phyloP scores from a whole-genome alignment of 768 basidiomycete genomes.

The Leccinum barrowsii region DNA sequence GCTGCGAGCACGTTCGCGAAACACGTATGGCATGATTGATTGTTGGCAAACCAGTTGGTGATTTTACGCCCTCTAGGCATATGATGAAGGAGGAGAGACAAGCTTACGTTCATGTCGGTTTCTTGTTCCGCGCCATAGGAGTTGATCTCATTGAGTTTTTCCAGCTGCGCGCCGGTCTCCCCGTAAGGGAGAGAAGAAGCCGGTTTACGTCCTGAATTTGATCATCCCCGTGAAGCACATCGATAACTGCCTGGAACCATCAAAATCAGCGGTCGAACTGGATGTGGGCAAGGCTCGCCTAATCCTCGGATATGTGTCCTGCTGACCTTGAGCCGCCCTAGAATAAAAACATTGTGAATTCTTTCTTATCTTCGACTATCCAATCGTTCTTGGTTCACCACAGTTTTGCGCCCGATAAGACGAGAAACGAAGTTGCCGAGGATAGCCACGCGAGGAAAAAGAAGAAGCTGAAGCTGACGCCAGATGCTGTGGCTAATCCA shows the following conservation, averaged over 20 bases:
- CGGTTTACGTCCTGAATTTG: slow-evolving; percentile 82
- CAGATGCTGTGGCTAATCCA: slow-evolving; percentile 12
- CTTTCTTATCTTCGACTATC: slow-evolving; percentile 57
- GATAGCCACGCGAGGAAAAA: slow-evolving; percentile 47
- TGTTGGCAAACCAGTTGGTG: slow-evolving; percentile 4
- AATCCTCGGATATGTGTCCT: slow-evolving; percentile 8
- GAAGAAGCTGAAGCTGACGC: slow-evolving; percentile 43
- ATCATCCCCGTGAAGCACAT: slow-evolving; percentile 60
- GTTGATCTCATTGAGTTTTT: slow-evolving; percentile 6
- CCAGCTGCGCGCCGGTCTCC: slow-evolving; percentile 68
- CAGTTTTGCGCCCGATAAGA: slow-evolving; percentile 44
- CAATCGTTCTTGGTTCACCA: slow-evolving; percentile 62
- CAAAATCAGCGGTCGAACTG: slow-evolving; percentile 64
- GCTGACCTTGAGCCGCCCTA: slow-evolving; percentile 27
- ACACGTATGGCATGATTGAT: slow-evolving; percentile 44
- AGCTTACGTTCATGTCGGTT: slow-evolving; percentile 23
- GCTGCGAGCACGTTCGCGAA: slow-evolving; percentile 68
- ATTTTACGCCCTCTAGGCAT: slow-evolving; percentile 45
- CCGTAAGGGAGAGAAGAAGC: slow-evolving; percentile 71
- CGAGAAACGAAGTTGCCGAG: slow-evolving; percentile 6
- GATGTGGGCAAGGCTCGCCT: slow-evolving; percentile 43
- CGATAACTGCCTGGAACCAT: slow-evolving; percentile 80
- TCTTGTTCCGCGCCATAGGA: slow-evolving; percentile 9
- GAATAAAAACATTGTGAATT: slow-evolving; percentile 54
- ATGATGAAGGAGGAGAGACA: slow-evolving; percentile 60